Evolutionary conservation across 495 filamentous ascomycete genomes (phyloP), one percentile per base, ranked within the genome.

Genomic region (Neurospora terricola): DNA sequence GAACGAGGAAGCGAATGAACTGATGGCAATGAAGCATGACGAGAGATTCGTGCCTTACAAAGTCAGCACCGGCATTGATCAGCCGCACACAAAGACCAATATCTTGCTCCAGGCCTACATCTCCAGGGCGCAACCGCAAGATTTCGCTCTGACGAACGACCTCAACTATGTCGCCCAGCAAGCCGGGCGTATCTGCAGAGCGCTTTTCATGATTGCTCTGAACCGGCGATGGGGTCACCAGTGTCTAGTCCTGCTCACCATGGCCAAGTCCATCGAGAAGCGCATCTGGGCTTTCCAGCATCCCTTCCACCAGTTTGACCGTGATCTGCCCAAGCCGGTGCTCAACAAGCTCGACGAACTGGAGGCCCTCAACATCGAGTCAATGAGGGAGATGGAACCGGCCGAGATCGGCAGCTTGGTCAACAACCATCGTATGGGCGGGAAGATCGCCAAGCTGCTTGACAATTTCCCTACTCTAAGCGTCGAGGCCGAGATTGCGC

Each of bases 181-280:
- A 77, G 89, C 96, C 12, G 93, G 93, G 3, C 90, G 96, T 80
- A 98, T 99, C 71, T 97, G 94, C 80, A 88, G 96, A 71, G 92
- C 96, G 18, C 82, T 99, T 8, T 99, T 99, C 82, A 96, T 97
- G 93, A 97, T 98, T 76, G 94, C 96, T 4, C 82, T 99, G 69
- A 98, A 97, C 77, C 85, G 96, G 43, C 87, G 92, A 72, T 99
- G 96, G 96, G 96, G 96, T 9, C 90, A 96, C 75, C 93, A 98
- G 78, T 98, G 96, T 76, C 86, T 94, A 27, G 93, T 98, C 10
- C 82, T 99, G 48, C 80, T 97, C 69, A 93, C 92, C 7, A 83
- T 99, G 71, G 95, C 95, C 82, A 97, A 97, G 81, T 96, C 94
- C 2, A 97, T 99, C 75, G 96, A 99, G 82, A 96, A 92, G 81